Evolutionary conservation across 1,284 basidiomycete genomes (phyloP).

Genomic region (Pholiota adiposa): DNA sequence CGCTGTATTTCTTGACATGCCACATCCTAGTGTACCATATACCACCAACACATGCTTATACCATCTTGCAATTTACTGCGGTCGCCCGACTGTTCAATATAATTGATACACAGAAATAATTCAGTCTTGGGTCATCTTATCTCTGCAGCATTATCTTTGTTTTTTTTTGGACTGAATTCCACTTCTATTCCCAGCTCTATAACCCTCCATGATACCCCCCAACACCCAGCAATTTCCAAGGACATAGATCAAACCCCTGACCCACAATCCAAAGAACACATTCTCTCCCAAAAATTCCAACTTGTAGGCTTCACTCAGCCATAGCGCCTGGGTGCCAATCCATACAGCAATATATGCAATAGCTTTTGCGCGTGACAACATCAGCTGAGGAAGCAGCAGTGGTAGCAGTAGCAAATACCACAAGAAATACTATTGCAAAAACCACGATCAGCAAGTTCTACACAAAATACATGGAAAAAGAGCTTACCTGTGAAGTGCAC

Average conservation of each 20-base stretch:
- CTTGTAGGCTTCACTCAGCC: slow-evolving; percentile 85
- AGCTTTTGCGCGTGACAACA: slow-evolving; percentile 49
- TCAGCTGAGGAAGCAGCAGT: slow-evolving; percentile 72
- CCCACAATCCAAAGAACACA: slow-evolving; percentile 80
- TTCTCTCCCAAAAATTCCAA: slow-evolving; percentile 86
- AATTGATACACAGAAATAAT: not conserved
- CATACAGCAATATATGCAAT: slow-evolving; percentile 62
- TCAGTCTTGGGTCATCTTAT: not conserved
- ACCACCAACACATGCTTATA: not conserved
- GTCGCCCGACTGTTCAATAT: not conserved
- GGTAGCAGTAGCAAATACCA: slow-evolving; percentile 97
- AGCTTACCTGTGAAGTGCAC: slow-evolving; percentile 90
- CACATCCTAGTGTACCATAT: slow-evolving; percentile 2
- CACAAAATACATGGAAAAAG: not conserved
- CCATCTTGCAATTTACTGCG: not conserved
- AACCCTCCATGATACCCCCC: slow-evolving; percentile 61
- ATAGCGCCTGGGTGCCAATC: slow-evolving; percentile 81
- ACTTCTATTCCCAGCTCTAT: slow-evolving; percentile 25
- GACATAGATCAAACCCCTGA: slow-evolving; percentile 76
- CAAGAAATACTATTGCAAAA: slow-evolving; percentile 83
- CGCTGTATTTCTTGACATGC: not conserved
- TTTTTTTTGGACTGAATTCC: not conserved
- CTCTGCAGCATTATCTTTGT: not conserved
- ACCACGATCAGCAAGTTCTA: slow-evolving; percentile 2
- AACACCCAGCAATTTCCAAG: slow-evolving; percentile 79